phyloP scores from a whole-genome alignment of 352 stramenopile genomes.

The Phytophthora chlamydospora region DNA sequence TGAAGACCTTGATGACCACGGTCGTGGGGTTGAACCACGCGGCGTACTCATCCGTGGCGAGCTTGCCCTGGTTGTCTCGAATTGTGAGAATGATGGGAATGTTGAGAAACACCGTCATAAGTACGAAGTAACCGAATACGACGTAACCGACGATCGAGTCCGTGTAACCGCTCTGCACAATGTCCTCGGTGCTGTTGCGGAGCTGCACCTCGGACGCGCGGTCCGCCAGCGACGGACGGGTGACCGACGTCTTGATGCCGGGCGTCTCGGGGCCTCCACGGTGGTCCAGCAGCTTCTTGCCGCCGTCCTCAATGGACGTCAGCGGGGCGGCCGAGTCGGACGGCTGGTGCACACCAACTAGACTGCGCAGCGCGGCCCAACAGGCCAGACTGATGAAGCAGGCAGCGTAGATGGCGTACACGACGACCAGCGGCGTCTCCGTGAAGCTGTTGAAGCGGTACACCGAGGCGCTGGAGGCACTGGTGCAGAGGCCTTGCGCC shows the following conservation, averaged over 20 bases:
- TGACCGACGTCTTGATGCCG: constrained; percentile 32
- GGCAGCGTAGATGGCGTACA: constrained; percentile 60
- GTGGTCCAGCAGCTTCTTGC: constrained; percentile 65
- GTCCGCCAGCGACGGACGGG: constrained; percentile 48
- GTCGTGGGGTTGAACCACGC: constrained; percentile 59
- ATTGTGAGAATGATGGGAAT: constrained; percentile 60
- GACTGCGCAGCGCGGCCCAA: constrained; percentile 33
- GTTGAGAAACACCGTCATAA: constrained; percentile 62
- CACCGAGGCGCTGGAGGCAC: constrained; percentile 19
- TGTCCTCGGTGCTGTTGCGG: constrained; percentile 49
- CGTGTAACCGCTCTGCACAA: constrained; percentile 58
- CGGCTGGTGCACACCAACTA: constrained; percentile 21
- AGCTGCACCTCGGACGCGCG: constrained; percentile 53
- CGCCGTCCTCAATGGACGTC: constrained; percentile 36
- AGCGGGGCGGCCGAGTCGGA: constrained; percentile 21
- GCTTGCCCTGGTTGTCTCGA: constrained; percentile 63
- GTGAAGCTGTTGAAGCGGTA: constrained; percentile 67
- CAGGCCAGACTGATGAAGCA: constrained; percentile 42
- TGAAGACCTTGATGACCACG: constrained; percentile 67
- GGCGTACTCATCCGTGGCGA: constrained; percentile 46
- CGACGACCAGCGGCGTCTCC: constrained; percentile 48
- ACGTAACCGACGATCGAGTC: constrained; percentile 47
- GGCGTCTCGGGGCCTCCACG: constrained; percentile 59
- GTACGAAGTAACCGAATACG: constrained; percentile 66
- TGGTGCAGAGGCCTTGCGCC: constrained; percentile 35